Evolutionary conservation across 495 filamentous ascomycete genomes (phyloP).

Genomic region (Penicillium parvum): DNA sequence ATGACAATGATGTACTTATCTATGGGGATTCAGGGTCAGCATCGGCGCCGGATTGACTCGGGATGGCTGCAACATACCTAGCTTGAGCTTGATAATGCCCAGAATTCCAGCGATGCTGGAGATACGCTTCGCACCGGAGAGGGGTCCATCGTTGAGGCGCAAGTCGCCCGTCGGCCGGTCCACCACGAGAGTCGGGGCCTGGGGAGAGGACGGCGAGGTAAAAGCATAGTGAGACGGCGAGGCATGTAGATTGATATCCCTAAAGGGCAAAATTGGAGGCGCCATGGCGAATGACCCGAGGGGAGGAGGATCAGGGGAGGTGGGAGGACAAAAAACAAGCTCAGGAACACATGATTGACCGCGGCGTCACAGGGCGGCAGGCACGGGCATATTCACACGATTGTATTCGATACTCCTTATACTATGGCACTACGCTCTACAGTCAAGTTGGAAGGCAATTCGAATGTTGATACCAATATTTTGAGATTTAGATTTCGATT

Average conservation of each 20-base stretch:
- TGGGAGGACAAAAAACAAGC: constrained; percentile 8
- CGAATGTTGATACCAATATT: no score
- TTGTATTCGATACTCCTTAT: no score
- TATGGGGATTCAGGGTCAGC: constrained; percentile 32
- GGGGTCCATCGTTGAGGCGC: constrained; percentile 70
- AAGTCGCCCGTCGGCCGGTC: constrained; percentile 92
- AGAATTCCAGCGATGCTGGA: constrained; percentile 92
- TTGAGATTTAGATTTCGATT: no score
- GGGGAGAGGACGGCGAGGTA: constrained; percentile 88
- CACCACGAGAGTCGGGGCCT: constrained; percentile 79
- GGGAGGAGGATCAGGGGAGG: constrained; percentile 2
- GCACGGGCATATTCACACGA: no score
- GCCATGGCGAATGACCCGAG: constrained; percentile 44
- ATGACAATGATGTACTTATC: constrained; percentile 97
- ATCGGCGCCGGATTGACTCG: background rate
- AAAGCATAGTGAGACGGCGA: constrained; percentile 93
- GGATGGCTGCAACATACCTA: constrained; percentile 55
- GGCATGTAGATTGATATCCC: constrained; percentile 93
- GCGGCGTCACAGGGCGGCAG: constrained; percentile 12
- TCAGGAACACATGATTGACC: constrained; percentile 28
- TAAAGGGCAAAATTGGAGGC: constrained; percentile 65
- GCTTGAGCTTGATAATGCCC: constrained; percentile 81
- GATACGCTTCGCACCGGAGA: constrained; percentile 72
- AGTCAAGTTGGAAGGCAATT: no score
- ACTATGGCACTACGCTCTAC: no score